phyloP scores from a whole-genome alignment of 495 filamentous ascomycete genomes.

The Pyrenopolyporus hunteri region DNA sequence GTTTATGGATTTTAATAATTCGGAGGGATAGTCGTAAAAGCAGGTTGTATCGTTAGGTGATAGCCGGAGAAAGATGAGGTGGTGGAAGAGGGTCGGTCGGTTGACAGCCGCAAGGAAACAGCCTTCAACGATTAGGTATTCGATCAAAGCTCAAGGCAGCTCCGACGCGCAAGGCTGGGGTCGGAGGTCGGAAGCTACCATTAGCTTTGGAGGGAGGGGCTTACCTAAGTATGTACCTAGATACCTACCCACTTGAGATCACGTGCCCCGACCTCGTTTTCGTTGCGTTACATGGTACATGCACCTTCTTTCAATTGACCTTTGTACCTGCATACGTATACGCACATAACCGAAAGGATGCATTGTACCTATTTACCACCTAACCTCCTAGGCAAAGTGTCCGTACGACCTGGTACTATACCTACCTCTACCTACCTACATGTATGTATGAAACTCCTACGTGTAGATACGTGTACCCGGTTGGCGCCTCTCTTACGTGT shows the following conservation, averaged over 20 bases:
- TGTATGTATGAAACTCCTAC: too few relatives aligned
- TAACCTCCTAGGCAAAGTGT: too few relatives aligned
- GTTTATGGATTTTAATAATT: not conserved
- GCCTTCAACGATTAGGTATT: constrained; percentile 20
- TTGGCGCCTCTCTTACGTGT: too few relatives aligned
- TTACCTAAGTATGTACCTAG: not conserved
- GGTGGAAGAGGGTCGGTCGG: constrained; percentile 13
- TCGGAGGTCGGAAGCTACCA: constrained; percentile 9
- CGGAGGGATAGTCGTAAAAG: not conserved
- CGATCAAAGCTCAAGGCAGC: constrained; percentile 56
- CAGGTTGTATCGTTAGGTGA: not conserved
- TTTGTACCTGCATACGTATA: constrained; percentile 9
- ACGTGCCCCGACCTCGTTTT: too few relatives aligned
- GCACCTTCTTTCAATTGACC: too few relatives aligned
- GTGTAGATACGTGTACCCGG: too few relatives aligned
- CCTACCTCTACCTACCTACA: too few relatives aligned
- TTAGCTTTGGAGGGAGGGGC: constrained; percentile 14
- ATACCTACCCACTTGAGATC: not conserved
- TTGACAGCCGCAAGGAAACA: constrained; percentile 7
- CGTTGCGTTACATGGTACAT: too few relatives aligned
- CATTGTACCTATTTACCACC: too few relatives aligned
- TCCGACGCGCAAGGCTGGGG: constrained; percentile 48
- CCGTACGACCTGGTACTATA: too few relatives aligned
- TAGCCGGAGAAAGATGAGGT: constrained; percentile 1
- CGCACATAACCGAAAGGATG: not conserved